These are phyloP conservation scores for Apiospora pterosperma DNA, from an alignment of 2,329 filamentous ascomycete species.

Conservation along the genomic window DNA sequence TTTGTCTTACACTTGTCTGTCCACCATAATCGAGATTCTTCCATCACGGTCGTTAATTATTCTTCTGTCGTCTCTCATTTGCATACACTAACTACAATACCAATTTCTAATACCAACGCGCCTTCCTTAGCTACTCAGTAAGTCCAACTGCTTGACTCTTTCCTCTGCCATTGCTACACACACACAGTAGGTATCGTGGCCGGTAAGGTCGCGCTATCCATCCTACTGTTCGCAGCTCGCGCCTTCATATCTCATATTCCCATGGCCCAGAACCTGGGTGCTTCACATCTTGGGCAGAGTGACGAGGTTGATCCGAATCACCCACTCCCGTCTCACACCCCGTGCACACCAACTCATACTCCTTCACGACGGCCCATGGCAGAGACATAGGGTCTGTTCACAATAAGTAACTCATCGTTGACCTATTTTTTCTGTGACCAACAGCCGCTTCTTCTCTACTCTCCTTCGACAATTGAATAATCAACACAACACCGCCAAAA, in stretches of 20 bases:
- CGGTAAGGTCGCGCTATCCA: no score
- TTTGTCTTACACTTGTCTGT: not conserved
- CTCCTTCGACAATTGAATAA: not conserved
- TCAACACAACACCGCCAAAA: slow-evolving; percentile 18
- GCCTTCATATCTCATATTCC: not conserved
- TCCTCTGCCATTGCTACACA: not conserved
- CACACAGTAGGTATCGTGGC: no score
- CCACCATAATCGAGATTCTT: not conserved
- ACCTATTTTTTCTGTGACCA: not conserved
- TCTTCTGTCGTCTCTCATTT: not conserved
- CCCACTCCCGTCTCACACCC: not conserved
- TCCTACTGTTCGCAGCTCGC: not conserved
- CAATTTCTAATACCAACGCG: not conserved
- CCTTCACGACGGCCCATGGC: no score
- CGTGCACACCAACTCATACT: not conserved
- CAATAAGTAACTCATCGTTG: no score
- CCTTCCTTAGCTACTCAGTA: slow-evolving; percentile 1
- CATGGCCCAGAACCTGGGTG: not conserved
- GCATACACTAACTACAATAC: not conserved
- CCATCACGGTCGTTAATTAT: not conserved
- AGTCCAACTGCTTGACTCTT: not conserved
- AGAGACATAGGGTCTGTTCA: no score
- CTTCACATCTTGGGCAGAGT: not conserved
- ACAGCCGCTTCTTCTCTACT: not conserved
- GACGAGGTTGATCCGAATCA: not conserved